Evolutionary conservation across 192 early-diverging fungal genomes (phyloP).

Genomic region (Coemansia pectinata): DNA sequence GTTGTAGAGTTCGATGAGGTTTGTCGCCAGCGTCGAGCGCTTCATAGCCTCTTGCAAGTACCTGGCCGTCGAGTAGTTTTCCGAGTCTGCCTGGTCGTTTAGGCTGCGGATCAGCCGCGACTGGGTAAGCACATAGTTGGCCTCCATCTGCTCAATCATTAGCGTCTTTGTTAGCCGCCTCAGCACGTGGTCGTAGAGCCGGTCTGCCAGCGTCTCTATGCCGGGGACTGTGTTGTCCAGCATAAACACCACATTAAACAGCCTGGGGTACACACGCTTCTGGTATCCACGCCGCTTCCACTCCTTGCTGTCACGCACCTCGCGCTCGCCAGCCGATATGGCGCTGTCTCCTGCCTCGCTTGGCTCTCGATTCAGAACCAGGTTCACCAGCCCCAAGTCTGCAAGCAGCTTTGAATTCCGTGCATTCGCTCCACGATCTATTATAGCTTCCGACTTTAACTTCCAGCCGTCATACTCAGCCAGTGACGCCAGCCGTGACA

Average conservation of each 20-base stretch:
- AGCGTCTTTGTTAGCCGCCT: conserved; percentile 49
- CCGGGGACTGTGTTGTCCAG: conserved; percentile 48
- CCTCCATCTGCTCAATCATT: conserved; percentile 52
- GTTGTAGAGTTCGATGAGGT: conserved; percentile 47
- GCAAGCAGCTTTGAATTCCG: conserved; percentile 45
- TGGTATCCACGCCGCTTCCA: conserved; percentile 51
- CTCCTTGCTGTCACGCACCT: conserved; percentile 54
- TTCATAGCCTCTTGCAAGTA: conserved; percentile 35
- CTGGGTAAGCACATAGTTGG: conserved; percentile 50
- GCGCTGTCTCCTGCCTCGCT: conserved; percentile 53
- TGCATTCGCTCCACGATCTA: conserved; percentile 21
- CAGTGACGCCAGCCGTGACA: conserved; percentile 41
- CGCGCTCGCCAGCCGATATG: conserved; percentile 52
- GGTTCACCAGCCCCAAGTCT: conserved; percentile 46
- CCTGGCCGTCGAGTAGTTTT: conserved; percentile 14
- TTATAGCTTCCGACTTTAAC: conserved; percentile 30
- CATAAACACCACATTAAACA: conserved; percentile 55
- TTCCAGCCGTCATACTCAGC: conserved; percentile 46
- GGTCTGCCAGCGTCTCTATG: conserved; percentile 43
- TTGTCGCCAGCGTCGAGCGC: conserved; percentile 26
- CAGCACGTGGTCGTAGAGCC: conserved; percentile 48
- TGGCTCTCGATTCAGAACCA: conserved; percentile 52
- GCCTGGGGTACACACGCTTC: conserved; percentile 36
- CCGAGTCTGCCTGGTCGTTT: conserved; percentile 41
- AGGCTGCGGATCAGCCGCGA: conserved; percentile 46